phyloP scores from a whole-genome alignment of 2,329 filamentous ascomycete species.

The Stylonectria norvegica region DNA sequence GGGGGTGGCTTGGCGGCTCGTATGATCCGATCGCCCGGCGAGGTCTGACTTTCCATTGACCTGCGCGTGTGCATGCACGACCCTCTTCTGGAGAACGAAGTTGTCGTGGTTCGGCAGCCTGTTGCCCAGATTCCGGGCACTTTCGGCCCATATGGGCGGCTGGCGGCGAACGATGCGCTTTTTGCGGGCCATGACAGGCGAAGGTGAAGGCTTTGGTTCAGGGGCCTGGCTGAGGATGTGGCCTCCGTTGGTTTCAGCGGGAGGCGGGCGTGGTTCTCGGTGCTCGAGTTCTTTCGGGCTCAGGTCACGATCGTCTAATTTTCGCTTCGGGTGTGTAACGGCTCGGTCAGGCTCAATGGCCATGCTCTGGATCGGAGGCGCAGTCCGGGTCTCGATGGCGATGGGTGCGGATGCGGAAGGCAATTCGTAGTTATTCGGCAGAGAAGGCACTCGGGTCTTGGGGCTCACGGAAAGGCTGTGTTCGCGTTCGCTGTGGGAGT shows the following conservation, averaged over 20 bases:
- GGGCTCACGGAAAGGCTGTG: constrained; percentile 73
- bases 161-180: constrained; percentile 37
- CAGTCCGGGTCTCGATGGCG: constrained; percentile 27
- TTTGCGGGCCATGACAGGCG: constrained; percentile 37
- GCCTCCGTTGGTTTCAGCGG: constrained; percentile 47
- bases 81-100: constrained; percentile 27
- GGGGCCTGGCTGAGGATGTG: constrained; percentile 11
- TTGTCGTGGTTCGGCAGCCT: constrained; percentile 34
- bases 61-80: constrained; percentile 24
- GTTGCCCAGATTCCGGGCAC: constrained; percentile 33
- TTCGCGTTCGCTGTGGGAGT: constrained; percentile 61
- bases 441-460: constrained; percentile 62
- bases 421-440: constrained; percentile 43
- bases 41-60: constrained; percentile 39
- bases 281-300: constrained; percentile 51
- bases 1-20: constrained; percentile 46
- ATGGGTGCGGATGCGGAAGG: constrained; percentile 17
- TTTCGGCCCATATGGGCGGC: constrained; percentile 50
- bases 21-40: constrained; percentile 11
- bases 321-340: constrained; percentile 39
- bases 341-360: constrained; percentile 30
- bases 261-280: constrained; percentile 46
- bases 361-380: constrained; percentile 24
- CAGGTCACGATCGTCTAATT: constrained; percentile 40
- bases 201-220: constrained; percentile 26